A percentile compares a stretch with the other conserved stretches of the same genome.
Conservation (phyloP, 2,329 filamentous ascomycete species). For the Fusarium bactridioides region DNA sequence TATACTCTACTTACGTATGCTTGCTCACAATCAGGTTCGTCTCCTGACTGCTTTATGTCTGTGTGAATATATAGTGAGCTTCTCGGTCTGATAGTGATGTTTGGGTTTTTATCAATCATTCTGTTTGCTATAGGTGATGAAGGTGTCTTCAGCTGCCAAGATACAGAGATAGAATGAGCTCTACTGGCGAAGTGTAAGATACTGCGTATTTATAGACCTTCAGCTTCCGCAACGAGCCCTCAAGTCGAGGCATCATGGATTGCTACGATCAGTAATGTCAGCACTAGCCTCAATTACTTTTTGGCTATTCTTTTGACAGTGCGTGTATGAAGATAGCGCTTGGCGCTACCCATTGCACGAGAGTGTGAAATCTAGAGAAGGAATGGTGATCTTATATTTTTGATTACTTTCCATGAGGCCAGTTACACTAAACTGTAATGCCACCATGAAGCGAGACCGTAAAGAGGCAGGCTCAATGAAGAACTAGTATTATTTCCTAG, state of each 20-base stretch:
- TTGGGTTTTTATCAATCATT: not conserved
- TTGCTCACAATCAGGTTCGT: not conserved
- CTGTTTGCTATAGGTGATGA: not conserved
- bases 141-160: not conserved
- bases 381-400: not conserved
- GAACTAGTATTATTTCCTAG: not conserved
- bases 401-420: not conserved
- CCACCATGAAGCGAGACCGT: not conserved
- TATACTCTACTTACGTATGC: not conserved
- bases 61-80: not conserved
- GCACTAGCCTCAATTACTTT: not conserved
- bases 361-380: not conserved
- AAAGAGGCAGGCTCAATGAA: not conserved
- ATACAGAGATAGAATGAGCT: not conserved
- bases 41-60: not conserved
- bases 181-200: not conserved
- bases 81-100: not conserved
- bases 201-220: not conserved
- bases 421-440: not conserved
- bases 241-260: not conserved
- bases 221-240: not conserved
- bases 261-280: not conserved
- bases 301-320: not conserved
- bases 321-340: not conserved
- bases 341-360: not conserved